Percentiles rank a stretch among this genome's conserved stretches.
These are phyloP conservation scores for Escallonia herrerae DNA, from an alignment of 129 eudicot genomes.

Conservation along the genomic window DNA sequence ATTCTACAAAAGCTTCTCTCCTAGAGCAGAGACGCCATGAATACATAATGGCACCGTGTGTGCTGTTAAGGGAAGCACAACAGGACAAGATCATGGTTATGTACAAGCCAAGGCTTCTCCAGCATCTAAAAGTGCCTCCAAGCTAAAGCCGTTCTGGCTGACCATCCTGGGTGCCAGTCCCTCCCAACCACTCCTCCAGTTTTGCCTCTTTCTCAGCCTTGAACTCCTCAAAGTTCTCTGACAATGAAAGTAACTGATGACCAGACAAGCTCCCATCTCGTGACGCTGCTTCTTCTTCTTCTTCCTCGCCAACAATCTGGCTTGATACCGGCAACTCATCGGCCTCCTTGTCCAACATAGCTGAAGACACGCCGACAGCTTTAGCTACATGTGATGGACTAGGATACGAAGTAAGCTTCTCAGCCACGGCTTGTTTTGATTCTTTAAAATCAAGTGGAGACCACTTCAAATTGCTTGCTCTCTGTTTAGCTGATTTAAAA, in stretches of 20 bases:
- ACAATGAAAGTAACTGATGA: conserved; percentile 11
- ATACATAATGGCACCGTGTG: background rate
- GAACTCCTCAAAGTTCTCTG: conserved; percentile 54
- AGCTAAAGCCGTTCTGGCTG: background rate
- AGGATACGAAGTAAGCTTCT: conserved; percentile 2
- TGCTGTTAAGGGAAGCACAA: background rate
- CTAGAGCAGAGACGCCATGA: background rate
- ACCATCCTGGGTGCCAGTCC: conserved; percentile 13
- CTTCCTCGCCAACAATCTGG: conserved; percentile 18
- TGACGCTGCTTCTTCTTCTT: conserved; percentile 16
- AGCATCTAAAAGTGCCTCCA: background rate
- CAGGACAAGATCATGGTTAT: background rate
- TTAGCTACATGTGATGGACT: conserved; percentile 3
- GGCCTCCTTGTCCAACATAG: conserved; percentile 7
- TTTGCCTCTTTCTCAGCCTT: conserved; percentile 73
- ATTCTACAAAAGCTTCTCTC: background rate
- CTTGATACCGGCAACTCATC: conserved; percentile 38
- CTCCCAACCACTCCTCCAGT: conserved; percentile 72
- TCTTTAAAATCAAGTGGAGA: conserved; percentile 31
- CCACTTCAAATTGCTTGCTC: conserved; percentile 45
- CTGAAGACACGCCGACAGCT: conserved; percentile 17
- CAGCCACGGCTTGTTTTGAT: conserved; percentile 10
- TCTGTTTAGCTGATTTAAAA: conserved; percentile 48
- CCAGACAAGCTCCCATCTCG: conserved; percentile 13
- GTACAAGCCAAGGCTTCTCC: conserved; percentile 2